Conservation (phyloP, 495 filamentous ascomycete species). For the Achaetomiella virescens region DNA sequence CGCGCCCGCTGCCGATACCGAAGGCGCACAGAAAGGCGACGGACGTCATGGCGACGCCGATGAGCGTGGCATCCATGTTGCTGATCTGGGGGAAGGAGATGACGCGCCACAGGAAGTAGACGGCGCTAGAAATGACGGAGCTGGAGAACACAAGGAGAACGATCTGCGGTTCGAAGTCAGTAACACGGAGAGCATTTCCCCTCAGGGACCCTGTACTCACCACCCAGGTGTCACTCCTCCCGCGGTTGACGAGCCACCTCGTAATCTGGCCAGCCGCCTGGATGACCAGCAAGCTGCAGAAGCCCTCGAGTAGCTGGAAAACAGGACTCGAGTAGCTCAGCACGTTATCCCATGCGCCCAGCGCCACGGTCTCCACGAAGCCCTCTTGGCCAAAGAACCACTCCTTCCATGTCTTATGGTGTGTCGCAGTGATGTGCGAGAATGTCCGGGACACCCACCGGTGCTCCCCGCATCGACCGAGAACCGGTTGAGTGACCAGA, state of each 20-base stretch:
- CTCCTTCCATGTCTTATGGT: conserved; percentile 61
- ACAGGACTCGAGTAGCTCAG: conserved; percentile 90
- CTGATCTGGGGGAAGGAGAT: conserved; percentile 86
- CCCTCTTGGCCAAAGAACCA: conserved; percentile 83
- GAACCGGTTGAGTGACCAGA: conserved; percentile 92
- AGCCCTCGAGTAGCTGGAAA: conserved; percentile 91
- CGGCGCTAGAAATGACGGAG: conserved; percentile 82
- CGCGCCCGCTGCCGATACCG: conserved; percentile 90
- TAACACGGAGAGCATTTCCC: not conserved
- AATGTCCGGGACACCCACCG: conserved; percentile 79
- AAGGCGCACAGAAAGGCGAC: conserved; percentile 87
- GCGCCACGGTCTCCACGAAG: conserved; percentile 64
- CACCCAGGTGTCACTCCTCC: conserved; percentile 94
- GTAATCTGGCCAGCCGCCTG: conserved; percentile 92
- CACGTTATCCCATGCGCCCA: conserved; percentile 85
- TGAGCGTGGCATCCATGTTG: conserved; percentile 89
- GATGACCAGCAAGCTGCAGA: conserved; percentile 93
- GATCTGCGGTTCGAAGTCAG: conserved; percentile 50
- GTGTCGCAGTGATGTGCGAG: conserved; percentile 41
- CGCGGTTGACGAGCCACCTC: conserved; percentile 88
- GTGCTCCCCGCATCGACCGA: conserved; percentile 73
- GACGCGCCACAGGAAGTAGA: conserved; percentile 96
- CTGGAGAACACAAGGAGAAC: conserved; percentile 79
- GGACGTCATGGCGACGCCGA: conserved; percentile 85
- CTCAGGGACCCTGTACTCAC: conserved; percentile 49